Evolutionary conservation across 2,329 filamentous ascomycete genomes (phyloP).

Genomic region (Septoria petroselini): DNA sequence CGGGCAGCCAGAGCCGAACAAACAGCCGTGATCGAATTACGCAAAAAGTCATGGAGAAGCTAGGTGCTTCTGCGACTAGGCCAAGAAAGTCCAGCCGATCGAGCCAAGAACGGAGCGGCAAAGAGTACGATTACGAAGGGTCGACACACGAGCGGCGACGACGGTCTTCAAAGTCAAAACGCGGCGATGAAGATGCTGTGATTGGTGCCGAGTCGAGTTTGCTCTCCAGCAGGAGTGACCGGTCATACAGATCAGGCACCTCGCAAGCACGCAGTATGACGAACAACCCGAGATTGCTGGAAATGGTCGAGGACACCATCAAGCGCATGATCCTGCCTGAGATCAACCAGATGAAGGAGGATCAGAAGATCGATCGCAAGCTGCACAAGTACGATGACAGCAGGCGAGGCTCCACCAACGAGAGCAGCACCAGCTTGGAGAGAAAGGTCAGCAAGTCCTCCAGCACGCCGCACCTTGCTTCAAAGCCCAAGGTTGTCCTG

Average conservation of each 20-base stretch:
- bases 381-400: constrained; percentile 66
- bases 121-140: constrained; percentile 38
- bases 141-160: constrained; percentile 34
- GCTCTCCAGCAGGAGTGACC: constrained; percentile 58
- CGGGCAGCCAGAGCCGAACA: constrained; percentile 55
- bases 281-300: constrained; percentile 86
- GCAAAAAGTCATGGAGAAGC: constrained; percentile 66
- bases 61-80: constrained; percentile 52
- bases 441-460: constrained; percentile 59
- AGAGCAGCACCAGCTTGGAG: constrained; percentile 51
- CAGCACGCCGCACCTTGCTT: constrained; percentile 58
- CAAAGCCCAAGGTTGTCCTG: constrained; percentile 59
- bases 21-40: constrained; percentile 65
- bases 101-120: constrained; percentile 30
- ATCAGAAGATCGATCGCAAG: constrained; percentile 74
- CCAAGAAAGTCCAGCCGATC: constrained; percentile 36
- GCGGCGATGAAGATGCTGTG: constrained; percentile 51
- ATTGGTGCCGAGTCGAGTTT: constrained; percentile 61
- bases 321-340: constrained; percentile 86
- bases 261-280: constrained; percentile 72
- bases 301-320: constrained; percentile 91
- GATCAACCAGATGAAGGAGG: constrained; percentile 83
- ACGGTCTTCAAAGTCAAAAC: constrained; percentile 47
- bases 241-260: constrained; percentile 58
- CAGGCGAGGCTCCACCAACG: constrained; percentile 50